Base-by-base conservation (phyloP, 257 asterid genomes). In the Rauvolfia tetraphylla region DNA sequence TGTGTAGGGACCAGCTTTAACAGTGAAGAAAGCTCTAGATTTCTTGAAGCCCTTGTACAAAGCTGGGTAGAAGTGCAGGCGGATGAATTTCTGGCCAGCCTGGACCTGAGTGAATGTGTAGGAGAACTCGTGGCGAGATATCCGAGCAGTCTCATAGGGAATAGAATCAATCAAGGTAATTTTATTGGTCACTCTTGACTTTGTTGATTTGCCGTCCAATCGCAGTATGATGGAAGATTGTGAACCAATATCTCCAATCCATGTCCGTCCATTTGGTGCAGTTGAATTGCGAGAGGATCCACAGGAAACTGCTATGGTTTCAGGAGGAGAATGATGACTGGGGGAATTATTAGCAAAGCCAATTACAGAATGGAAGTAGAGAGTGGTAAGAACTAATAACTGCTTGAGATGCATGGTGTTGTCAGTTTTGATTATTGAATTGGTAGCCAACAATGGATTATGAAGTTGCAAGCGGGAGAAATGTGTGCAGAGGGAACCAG, bases 221-320 rank as follows among this genome's bases (percentile, higher is more conserved):
- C 79, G 84, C 48, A 84, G 63, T n/a, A 81, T 56, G 7, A 15
- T 42, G 29, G 87, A 48, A 76, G 86, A 81, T 71, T 41, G 18
- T 49, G 48, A 67, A 4, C 62, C 79, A 3, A 73, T 59, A 78
- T 88, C 93, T 58, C 93, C 88, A 31, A 76, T 38, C 93, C 93
- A 90, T 74, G 81, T 13, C 18, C 93, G 89, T 8, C 90, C 90
- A 38, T 88, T 85, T 25, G 42, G 62, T 17, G 86, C 84, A 23
- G 81, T 71, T 58, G n/a, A 76, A 59, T 79, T 78, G 66, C 83
- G 83, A 15, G 88, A 80, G 58, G 84, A 81, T 39, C 96, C 91
- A 72, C 93, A 88, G 44, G 93, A 90, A 80, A 90, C 75, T 80
- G 88, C 87, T 42, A 80, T 39, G 51, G 59, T 71, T 18, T 81